A percentile compares a stretch with the other conserved stretches of the same genome.
Evolutionary conservation across 2,329 filamentous ascomycete species (phyloP).

Genomic region (Monosporascus sp.): DNA sequence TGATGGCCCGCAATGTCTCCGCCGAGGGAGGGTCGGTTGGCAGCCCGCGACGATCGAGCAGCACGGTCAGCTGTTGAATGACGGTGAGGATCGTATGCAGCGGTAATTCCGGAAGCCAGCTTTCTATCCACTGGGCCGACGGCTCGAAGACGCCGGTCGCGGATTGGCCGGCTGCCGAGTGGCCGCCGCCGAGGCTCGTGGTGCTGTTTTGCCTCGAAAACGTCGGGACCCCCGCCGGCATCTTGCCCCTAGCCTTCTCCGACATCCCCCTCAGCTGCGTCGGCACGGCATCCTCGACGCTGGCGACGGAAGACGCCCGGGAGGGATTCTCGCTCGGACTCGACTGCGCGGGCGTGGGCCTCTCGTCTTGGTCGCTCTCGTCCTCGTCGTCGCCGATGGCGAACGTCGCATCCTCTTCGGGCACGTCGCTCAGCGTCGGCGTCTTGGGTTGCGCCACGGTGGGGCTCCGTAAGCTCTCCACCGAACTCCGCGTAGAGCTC

Average conservation of each 20-base stretch:
- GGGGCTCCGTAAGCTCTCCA: conserved; percentile 64
- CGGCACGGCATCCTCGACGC: conserved; percentile 72
- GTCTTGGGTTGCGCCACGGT: conserved; percentile 47
- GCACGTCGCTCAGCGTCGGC: conserved; percentile 59
- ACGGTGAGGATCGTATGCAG: conserved; percentile 80
- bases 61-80: conserved; percentile 59
- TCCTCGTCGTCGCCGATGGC: conserved; percentile 85
- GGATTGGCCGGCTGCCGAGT: conserved; percentile 53
- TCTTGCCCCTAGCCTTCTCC: conserved; percentile 93
- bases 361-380: conserved; percentile 43
- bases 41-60: conserved; percentile 49
- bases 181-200: conserved; percentile 67
- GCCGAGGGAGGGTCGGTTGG: conserved; percentile 37
- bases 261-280: conserved; percentile 87
- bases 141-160: conserved; percentile 66
- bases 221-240: conserved; percentile 74
- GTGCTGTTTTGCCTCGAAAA: conserved; percentile 91
- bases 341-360: conserved; percentile 55
- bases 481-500: conserved; percentile 53
- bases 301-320: conserved; percentile 63
- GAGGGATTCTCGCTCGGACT: conserved; percentile 60
- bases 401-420: conserved; percentile 76
- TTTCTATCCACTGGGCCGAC: conserved; percentile 80
- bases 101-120: conserved; percentile 86
- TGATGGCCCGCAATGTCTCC: conserved; percentile 50